These are phyloP conservation scores for Colletotrichum tropicicola DNA, from an alignment of 2,329 filamentous ascomycete genomes.

Conservation along the genomic window DNA sequence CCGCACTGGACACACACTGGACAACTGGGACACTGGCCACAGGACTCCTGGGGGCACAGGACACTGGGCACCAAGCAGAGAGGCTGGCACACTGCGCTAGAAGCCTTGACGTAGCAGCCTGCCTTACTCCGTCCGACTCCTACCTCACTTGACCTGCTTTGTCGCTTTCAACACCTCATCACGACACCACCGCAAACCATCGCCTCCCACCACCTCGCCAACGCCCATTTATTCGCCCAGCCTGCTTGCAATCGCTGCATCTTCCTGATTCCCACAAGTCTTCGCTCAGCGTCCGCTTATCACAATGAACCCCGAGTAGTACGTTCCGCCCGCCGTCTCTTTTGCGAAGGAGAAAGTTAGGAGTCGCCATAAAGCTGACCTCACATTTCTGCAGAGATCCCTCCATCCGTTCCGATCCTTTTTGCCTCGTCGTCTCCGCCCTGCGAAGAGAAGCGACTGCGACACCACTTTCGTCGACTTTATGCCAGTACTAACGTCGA, in stretches of 20 bases:
- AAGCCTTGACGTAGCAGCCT: conserved; percentile 31
- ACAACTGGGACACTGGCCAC: conserved; percentile 1
- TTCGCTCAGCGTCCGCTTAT: conserved; percentile 37
- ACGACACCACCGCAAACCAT: conserved; percentile 27
- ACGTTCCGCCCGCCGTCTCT: conserved; percentile 52
- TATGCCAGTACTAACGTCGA: conserved; percentile 35
- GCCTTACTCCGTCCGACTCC: conserved; percentile 28
- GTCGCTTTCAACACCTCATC: conserved; percentile 30
- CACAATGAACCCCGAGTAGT: conserved; percentile 95
- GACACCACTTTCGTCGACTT: not conserved
- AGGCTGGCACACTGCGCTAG: conserved; percentile 16
- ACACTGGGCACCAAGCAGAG: too few species aligned
- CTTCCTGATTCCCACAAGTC: conserved; percentile 16
- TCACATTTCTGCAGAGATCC: conserved; percentile 23
- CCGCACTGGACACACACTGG: not conserved
- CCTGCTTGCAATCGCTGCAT: conserved; percentile 1
- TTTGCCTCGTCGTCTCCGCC: not conserved
- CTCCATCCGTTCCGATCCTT: not conserved
- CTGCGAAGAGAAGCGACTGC: conserved; percentile 1
- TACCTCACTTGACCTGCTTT: conserved; percentile 30
- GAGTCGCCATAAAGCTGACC: conserved; percentile 32
- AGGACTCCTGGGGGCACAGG: conserved; percentile 20
- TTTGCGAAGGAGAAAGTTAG: conserved; percentile 12
- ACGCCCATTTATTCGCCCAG: conserved; percentile 21
- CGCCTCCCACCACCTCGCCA: conserved; percentile 16